These are phyloP conservation scores for Daldinia eschscholtzii DNA, from an alignment of 2,329 filamentous ascomycete genomes.

Conservation along the genomic window DNA sequence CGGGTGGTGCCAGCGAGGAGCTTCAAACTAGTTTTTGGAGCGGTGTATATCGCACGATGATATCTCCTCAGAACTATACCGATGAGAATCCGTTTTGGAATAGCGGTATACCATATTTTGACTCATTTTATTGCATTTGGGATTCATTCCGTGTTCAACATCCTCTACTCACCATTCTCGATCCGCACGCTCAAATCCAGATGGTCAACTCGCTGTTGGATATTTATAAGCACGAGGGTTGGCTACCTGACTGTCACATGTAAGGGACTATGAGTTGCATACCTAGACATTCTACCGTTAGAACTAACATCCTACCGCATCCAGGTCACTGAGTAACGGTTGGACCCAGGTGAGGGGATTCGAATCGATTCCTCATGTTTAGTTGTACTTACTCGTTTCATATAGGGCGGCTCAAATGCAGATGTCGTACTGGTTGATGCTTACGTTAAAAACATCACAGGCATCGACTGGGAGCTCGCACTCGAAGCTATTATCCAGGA, in stretches of 20 bases:
- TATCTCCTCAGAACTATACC: conserved; percentile 75
- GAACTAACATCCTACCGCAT: conserved; percentile 3
- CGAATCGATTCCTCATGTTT: too few relatives aligned
- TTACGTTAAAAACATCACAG: conserved; percentile 71
- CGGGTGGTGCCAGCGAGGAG: conserved; percentile 61
- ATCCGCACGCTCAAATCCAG: conserved; percentile 68
- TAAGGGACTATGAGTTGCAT: conserved; percentile 50
- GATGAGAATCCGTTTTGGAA: conserved; percentile 74
- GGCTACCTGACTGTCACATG: conserved; percentile 77
- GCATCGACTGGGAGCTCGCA: conserved; percentile 70
- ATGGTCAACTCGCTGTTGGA: conserved; percentile 75
- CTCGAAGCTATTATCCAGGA: conserved; percentile 75
- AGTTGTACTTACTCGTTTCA: background rate
- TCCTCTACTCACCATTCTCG: conserved; percentile 72
- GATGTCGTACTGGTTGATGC: conserved; percentile 73
- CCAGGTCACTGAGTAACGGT: conserved; percentile 55
- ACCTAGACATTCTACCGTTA: too few relatives aligned
- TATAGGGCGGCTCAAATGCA: conserved; percentile 74
- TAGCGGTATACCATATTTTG: conserved; percentile 72
- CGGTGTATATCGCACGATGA: conserved; percentile 70
- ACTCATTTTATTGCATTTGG: conserved; percentile 70
- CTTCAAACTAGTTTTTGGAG: conserved; percentile 72
- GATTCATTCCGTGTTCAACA: conserved; percentile 73
- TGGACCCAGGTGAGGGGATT: conserved; percentile 58
- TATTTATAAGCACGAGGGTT: conserved; percentile 74